Evolutionary conservation across 169 alveolate species (phyloP).

Genomic region (Besnoitia besnoiti): DNA sequence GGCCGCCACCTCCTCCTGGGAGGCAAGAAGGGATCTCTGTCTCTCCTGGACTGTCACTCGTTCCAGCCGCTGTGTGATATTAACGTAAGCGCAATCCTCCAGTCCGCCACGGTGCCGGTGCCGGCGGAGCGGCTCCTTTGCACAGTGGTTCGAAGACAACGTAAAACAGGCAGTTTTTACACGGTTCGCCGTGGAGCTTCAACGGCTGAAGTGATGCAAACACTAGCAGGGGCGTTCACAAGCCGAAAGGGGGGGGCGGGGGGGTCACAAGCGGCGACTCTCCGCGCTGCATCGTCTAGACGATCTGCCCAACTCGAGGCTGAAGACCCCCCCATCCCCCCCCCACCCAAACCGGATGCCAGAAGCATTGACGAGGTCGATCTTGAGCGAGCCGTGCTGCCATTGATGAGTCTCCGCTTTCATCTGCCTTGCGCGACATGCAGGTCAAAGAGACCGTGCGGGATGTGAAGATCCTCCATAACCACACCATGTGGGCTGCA

Average conservation of each 20-base stretch:
- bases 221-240: neutral
- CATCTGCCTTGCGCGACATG: no score
- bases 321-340: no score
- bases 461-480: constrained; percentile 54
- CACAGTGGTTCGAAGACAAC: neutral
- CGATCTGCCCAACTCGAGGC: no score
- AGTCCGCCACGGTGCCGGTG: neutral
- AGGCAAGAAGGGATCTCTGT: constrained; percentile 88
- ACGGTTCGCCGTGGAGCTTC: neutral
- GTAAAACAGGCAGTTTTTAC: neutral
- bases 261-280: no score
- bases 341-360: no score
- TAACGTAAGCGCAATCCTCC: constrained; percentile 1
- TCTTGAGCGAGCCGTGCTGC: no score
- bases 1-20: constrained; percentile 89
- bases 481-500: constrained; percentile 67
- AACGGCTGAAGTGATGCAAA: neutral
- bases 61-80: constrained; percentile 20
- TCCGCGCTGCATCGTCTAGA: no score
- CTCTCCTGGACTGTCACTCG: constrained; percentile 78
- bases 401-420: no score
- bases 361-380: no score
- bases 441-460: constrained; percentile 69
- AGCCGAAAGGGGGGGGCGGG: no score
- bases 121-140: neutral